A percentile compares a stretch with the other conserved stretches of the same genome.
phyloP scores from a whole-genome alignment of 176 grass and related monocot genomes.

The Carex parvula region DNA sequence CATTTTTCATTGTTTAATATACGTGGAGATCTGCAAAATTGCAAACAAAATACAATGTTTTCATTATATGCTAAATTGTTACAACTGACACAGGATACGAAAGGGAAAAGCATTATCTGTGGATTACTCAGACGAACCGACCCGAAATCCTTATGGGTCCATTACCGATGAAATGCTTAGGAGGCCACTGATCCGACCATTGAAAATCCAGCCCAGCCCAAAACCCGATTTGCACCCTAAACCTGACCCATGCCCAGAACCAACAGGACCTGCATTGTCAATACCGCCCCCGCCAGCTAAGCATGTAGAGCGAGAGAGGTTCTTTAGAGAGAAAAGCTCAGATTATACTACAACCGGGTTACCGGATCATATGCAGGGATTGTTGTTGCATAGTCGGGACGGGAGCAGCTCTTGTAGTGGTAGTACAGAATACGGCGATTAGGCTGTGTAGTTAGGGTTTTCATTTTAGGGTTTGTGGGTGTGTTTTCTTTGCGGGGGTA shows the following conservation, averaged over 20 bases:
- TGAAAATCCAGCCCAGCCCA: conserved; percentile 36
- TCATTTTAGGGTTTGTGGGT: conserved; percentile 1
- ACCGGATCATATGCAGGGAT: conserved; percentile 48
- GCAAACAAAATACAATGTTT: background rate
- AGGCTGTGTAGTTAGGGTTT: conserved; percentile 12
- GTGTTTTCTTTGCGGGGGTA: background rate
- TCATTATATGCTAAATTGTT: background rate
- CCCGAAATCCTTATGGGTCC: conserved; percentile 36
- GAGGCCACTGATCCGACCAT: conserved; percentile 60
- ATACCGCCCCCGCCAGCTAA: conserved; percentile 70
- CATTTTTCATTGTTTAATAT: background rate
- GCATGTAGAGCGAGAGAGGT: conserved; percentile 65
- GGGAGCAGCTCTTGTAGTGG: conserved; percentile 70
- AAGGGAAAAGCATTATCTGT: conserved; percentile 85
- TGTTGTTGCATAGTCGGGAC: conserved; percentile 50
- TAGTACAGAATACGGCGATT: conserved; percentile 85
- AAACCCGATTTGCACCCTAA: conserved; percentile 22
- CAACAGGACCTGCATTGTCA: conserved; percentile 12
- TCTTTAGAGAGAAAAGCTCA: conserved; percentile 69
- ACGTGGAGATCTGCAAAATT: background rate
- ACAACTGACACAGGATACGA: conserved; percentile 48
- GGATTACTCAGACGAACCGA: conserved; percentile 39
- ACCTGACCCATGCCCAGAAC: conserved; percentile 30
- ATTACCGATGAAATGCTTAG: conserved; percentile 70
- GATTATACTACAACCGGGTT: conserved; percentile 33